phyloP scores from a whole-genome alignment of 179 eudicot genomes.

The Amaranthus tricolor region DNA sequence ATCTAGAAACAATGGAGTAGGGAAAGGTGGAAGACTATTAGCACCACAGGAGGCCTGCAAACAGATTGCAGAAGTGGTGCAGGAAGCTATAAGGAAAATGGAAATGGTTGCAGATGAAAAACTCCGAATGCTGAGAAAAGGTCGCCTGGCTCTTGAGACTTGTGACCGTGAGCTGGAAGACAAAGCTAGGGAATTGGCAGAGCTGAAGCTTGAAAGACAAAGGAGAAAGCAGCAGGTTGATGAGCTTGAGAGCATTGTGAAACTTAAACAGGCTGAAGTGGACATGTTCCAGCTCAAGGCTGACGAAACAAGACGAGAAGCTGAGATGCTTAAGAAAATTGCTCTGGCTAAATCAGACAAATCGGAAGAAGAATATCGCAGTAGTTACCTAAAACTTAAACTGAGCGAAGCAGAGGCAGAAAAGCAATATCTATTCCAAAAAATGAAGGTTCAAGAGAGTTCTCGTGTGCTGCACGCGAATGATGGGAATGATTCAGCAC shows the following conservation, averaged over 20 bases:
- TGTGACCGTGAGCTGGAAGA: constrained; percentile 91
- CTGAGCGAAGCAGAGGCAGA: constrained; percentile 90
- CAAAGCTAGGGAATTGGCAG: constrained; percentile 69
- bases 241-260: constrained; percentile 86
- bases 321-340: constrained; percentile 80
- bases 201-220: constrained; percentile 79
- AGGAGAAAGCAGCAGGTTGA: constrained; percentile 78
- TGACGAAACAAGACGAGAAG: constrained; percentile 89
- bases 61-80: constrained; percentile 87
- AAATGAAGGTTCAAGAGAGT: constrained; percentile 80
- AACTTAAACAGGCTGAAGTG: constrained; percentile 94
- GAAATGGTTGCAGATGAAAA: constrained; percentile 94
- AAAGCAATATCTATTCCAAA: constrained; percentile 83
- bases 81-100: constrained; percentile 91
- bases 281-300: constrained; percentile 95
- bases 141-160: constrained; percentile 67
- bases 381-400: constrained; percentile 71
- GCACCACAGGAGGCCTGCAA: constrained; percentile 97
- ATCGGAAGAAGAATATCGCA: constrained; percentile 81
- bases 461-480: constrained; percentile 52
- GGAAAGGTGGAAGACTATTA: constrained; percentile 63
- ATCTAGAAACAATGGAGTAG: constrained; percentile 50
- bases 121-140: constrained; percentile 69
- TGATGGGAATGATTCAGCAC: constrained; percentile 55
- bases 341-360: constrained; percentile 80